These are phyloP conservation scores for Didymosphaeria variabile DNA, from an alignment of 2,329 filamentous ascomycete genomes.

Conservation along the genomic window DNA sequence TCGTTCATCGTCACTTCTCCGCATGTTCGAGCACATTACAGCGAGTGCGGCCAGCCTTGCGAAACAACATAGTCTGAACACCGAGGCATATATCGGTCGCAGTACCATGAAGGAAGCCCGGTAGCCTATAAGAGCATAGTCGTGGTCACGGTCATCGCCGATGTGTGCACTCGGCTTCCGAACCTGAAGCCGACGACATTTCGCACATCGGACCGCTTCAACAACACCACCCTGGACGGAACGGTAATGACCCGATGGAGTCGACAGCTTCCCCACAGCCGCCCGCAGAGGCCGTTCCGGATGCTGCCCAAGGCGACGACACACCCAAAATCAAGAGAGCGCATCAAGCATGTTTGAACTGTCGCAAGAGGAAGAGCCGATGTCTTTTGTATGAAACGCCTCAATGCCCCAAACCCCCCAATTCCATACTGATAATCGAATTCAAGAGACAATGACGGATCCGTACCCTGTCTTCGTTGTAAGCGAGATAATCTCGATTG, in stretches of 20 bases:
- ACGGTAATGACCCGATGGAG: conserved; percentile 31
- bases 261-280: conserved; percentile 23
- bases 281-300: conserved; percentile 17
- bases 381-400: conserved; percentile 47
- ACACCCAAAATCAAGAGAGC: conserved; percentile 34
- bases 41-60: too few relatives aligned
- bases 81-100: not conserved
- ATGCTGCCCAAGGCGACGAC: conserved; percentile 19
- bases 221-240: conserved; percentile 13
- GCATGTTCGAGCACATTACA: conserved; percentile 5
- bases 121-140: conserved; percentile 4
- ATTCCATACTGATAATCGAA: conserved; percentile 11
- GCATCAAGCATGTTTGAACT: conserved; percentile 44
- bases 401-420: conserved; percentile 6
- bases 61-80: not conserved
- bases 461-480: conserved; percentile 65
- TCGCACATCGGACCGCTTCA: conserved; percentile 20
- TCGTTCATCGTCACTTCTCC: conserved; percentile 1
- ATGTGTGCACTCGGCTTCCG: conserved; percentile 11
- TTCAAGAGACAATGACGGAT: conserved; percentile 57
- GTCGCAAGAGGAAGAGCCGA: conserved; percentile 50
- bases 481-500: conserved; percentile 67
- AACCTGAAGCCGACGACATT: conserved; percentile 17
- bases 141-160: not conserved
- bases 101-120: not conserved